A percentile compares a stretch with the other conserved stretches of the same genome.
Evolutionary conservation across 495 filamentous ascomycete genomes (phyloP).

Genomic region (Xylaria curta): DNA sequence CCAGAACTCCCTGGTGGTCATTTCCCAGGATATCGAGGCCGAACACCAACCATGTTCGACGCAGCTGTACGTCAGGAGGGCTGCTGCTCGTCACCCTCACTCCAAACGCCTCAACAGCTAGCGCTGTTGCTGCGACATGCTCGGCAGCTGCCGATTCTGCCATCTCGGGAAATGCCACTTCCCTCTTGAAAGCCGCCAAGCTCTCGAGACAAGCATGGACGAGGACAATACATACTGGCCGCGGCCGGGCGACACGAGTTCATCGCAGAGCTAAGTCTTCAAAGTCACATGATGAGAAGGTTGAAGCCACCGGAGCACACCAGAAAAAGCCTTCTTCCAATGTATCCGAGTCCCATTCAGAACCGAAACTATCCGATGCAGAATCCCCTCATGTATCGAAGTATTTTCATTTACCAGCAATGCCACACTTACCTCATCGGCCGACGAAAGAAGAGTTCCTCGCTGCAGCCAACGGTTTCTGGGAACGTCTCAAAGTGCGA

Average conservation of each 20-base stretch:
- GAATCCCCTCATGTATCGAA: constrained; percentile 53
- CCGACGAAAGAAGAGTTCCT: constrained; percentile 94
- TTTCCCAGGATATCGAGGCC: constrained; percentile 31
- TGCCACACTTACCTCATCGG: constrained; percentile 74
- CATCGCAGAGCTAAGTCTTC: constrained; percentile 49
- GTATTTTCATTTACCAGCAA: constrained; percentile 68
- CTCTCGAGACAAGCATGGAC: constrained; percentile 48
- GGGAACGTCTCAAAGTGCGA: constrained; percentile 85
- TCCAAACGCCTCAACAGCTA: constrained; percentile 48
- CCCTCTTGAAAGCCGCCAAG: constrained; percentile 46
- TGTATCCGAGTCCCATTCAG: constrained; percentile 25
- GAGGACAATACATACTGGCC: constrained; percentile 36
- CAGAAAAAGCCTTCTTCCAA: constrained; percentile 28
- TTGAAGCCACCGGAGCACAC: constrained; percentile 26
- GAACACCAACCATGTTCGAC: constrained; percentile 41
- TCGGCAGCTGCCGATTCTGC: constrained; percentile 48
- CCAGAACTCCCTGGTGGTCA: constrained; percentile 34
- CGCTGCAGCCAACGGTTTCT: constrained; percentile 89
- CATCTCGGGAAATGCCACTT: constrained; percentile 38
- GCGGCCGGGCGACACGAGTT: constrained; percentile 36
- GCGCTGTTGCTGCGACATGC: constrained; percentile 49
- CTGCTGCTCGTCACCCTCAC: constrained; percentile 47
- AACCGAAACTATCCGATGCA: constrained; percentile 33
- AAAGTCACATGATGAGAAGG: constrained; percentile 30
- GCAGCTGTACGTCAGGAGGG: constrained; percentile 53